phyloP scores from a whole-genome alignment of 1,284 basidiomycete genomes.

The Naganishia albida region DNA sequence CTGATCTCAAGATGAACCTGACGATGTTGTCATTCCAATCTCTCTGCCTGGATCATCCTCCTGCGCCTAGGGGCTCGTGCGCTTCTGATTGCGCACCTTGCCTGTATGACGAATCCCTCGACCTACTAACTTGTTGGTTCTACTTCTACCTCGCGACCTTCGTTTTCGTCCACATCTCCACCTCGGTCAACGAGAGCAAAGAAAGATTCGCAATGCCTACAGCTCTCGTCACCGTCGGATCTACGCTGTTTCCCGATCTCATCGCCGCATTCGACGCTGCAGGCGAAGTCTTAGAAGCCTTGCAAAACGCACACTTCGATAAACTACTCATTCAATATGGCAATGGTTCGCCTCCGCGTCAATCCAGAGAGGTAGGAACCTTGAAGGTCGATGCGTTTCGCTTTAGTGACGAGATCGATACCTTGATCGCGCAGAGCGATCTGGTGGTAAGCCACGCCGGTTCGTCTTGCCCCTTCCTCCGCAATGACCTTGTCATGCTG shows the following conservation, averaged over 20 bases:
- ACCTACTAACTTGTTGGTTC: not conserved
- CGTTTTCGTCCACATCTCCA: not conserved
- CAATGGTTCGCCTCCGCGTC: conserved; percentile 32
- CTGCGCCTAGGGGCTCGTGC: conserved; percentile 7
- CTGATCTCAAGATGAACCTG: not conserved
- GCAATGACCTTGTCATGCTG: too few relatives aligned
- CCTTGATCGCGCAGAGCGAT: conserved; percentile 67
- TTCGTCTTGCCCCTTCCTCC: conserved; percentile 52
- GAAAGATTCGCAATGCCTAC: conserved; percentile 15
- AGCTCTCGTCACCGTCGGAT: conserved; percentile 83
- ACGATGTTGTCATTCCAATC: conserved; percentile 15
- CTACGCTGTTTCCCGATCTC: conserved; percentile 77
- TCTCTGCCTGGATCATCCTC: not conserved
- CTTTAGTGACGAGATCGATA: conserved; percentile 70
- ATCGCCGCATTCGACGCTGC: conserved; percentile 65
- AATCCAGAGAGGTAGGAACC: conserved; percentile 50
- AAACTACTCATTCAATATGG: conserved; percentile 33
- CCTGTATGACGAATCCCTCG: not conserved
- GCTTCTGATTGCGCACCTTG: not conserved
- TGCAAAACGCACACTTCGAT: conserved; percentile 53
- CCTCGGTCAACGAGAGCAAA: not conserved
- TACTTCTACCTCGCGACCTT: not conserved
- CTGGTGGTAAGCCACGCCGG: conserved; percentile 91
- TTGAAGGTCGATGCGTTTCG: conserved; percentile 66
- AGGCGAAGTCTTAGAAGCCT: conserved; percentile 56